Conservation (phyloP, 345 rosid genomes). For the Pseudoturritis turrita region DNA sequence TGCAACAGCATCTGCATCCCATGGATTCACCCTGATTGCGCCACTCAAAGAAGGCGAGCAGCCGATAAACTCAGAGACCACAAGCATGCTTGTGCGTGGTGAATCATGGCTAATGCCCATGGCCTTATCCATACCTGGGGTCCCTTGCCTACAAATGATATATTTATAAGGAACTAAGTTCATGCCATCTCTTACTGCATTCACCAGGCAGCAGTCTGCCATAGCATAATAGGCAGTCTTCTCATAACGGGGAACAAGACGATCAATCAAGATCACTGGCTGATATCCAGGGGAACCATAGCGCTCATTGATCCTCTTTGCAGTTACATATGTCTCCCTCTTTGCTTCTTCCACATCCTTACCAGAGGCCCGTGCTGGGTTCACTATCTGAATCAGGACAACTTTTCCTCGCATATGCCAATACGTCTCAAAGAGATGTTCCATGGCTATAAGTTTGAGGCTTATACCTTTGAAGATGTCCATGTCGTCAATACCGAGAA, state of each 20-base stretch:
- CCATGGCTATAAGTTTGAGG: slow-evolving; percentile 64
- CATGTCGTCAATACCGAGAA: slow-evolving; percentile 82
- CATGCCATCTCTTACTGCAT: slow-evolving; percentile 88
- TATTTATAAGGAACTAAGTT: slow-evolving; percentile 78
- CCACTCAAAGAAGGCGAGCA: slow-evolving; percentile 89
- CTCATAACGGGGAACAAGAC: slow-evolving; percentile 63
- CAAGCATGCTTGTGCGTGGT: slow-evolving; percentile 69
- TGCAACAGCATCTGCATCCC: slow-evolving; percentile 74
- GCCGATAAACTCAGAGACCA: slow-evolving; percentile 78
- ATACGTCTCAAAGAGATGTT: slow-evolving; percentile 58
- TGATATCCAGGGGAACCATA: slow-evolving; percentile 55
- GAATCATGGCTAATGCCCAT: slow-evolving; percentile 37
- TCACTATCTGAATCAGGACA: slow-evolving; percentile 73
- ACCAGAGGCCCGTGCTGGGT: slow-evolving; percentile 71
- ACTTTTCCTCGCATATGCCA: slow-evolving; percentile 53
- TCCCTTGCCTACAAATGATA: slow-evolving; percentile 74
- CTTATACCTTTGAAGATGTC: slow-evolving; percentile 85
- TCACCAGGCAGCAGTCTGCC: slow-evolving; percentile 78
- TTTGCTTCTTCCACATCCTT: slow-evolving; percentile 76
- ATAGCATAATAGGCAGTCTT: slow-evolving; percentile 77
- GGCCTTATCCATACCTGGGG: slow-evolving; percentile 53
- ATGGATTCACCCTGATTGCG: slow-evolving; percentile 79
- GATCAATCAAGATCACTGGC: slow-evolving; percentile 71
- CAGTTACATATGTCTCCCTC: slow-evolving; percentile 54
- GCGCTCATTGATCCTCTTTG: slow-evolving; percentile 54